phyloP scores from a whole-genome alignment of 495 filamentous ascomycete species.

The Penicillium bovifimosum region DNA sequence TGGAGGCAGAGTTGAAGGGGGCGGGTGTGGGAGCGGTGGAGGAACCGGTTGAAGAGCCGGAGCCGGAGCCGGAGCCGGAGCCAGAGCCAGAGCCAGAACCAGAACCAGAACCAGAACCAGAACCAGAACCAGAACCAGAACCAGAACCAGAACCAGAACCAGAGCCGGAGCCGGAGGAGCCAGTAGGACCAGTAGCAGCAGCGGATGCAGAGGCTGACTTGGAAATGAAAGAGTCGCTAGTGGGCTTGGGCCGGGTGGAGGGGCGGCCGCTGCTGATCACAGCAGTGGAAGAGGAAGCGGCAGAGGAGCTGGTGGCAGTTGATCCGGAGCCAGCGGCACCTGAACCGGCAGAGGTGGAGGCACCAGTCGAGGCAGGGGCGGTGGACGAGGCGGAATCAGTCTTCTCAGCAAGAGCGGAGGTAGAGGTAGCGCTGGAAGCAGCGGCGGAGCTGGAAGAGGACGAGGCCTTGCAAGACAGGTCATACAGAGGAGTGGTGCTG shows the following conservation, averaged over 20 bases:
- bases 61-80: constrained; percentile 17
- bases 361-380: not conserved
- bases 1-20: constrained; percentile 21
- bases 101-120: not conserved
- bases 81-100: constrained; percentile 11
- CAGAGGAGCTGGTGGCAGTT: constrained; percentile 7
- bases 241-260: constrained; percentile 10
- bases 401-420: constrained; percentile 2
- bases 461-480: constrained; percentile 52
- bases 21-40: constrained; percentile 7
- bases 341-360: constrained; percentile 7
- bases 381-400: constrained; percentile 9
- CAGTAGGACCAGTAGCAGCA: not conserved
- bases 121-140: too few species aligned
- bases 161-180: constrained; percentile 1
- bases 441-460: constrained; percentile 17
- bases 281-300: constrained; percentile 9
- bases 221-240: too few species aligned
- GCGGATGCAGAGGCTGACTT: constrained; percentile 6
- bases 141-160: constrained; percentile 13
- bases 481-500: constrained; percentile 54
- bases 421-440: constrained; percentile 20
- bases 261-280: constrained; percentile 10
- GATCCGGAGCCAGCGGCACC: constrained; percentile 15
- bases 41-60: constrained; percentile 1